A percentile compares a stretch with the other conserved stretches of the same genome.
These are phyloP conservation scores for Rhodotorula sp. DNA, from an alignment of 1,284 basidiomycete species.

Conservation along the genomic window DNA sequence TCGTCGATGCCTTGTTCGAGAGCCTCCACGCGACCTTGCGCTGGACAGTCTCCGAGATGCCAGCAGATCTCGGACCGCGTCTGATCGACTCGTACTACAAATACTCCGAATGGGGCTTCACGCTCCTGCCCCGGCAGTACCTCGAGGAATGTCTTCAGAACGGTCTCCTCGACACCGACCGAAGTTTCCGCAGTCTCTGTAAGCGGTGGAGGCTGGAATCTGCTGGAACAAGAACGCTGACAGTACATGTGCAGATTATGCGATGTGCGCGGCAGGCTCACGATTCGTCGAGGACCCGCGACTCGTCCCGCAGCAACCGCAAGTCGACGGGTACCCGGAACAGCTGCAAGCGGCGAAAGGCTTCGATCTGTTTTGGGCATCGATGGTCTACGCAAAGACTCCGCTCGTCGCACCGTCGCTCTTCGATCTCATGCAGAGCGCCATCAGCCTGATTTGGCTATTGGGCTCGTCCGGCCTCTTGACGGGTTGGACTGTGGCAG, in stretches of 20 bases:
- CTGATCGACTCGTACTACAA: slow-evolving; percentile 71
- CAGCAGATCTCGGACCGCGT: slow-evolving; percentile 57
- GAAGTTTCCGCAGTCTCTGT: slow-evolving; percentile 54
- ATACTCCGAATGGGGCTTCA: slow-evolving; percentile 62
- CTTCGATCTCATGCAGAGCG: slow-evolving; percentile 70
- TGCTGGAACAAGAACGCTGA: rapidly evolving
- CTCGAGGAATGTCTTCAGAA: slow-evolving; percentile 66
- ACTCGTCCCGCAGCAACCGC: slow-evolving; percentile 49
- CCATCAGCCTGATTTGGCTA: slow-evolving; percentile 31
- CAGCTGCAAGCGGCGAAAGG: slow-evolving; percentile 1
- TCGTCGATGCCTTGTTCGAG: slow-evolving; percentile 3
- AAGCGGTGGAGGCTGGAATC: neutral
- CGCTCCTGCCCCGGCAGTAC: slow-evolving; percentile 73
- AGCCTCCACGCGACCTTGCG: slow-evolving; percentile 4
- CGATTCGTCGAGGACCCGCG: slow-evolving; percentile 66
- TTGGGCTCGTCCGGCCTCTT: slow-evolving; percentile 14
- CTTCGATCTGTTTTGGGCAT: neutral
- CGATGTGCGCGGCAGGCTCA: slow-evolving; percentile 72
- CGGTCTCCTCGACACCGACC: slow-evolving; percentile 61
- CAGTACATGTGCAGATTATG: slow-evolving; percentile 48
- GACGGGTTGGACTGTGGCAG: slow-evolving; percentile 25
- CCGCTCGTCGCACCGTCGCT: slow-evolving; percentile 47
- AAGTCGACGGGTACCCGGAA: neutral
- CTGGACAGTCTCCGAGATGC: neutral
- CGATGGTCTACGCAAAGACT: neutral